Base-by-base conservation (phyloP, 208 protist species). In the Acanthamoeba triangularis region DNA sequence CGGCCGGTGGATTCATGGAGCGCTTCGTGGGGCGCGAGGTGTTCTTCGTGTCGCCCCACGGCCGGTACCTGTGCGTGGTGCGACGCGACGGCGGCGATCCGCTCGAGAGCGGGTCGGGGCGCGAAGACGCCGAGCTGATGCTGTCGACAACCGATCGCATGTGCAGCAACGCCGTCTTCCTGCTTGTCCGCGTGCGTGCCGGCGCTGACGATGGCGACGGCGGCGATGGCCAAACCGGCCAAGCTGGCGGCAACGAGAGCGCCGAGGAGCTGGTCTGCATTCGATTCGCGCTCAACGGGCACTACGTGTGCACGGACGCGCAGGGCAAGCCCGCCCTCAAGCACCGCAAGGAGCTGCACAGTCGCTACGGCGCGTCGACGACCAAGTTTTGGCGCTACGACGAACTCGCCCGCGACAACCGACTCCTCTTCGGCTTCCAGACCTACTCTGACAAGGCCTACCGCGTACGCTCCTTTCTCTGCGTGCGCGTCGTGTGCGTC, bases 141-240 rank as follows among this genome's bases (percentile, higher is more conserved):
- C 47, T 87, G 47, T 16, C 78, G 28, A 87, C 78, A 18, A 87
- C 78, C 28, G 78, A 87, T n/a, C 41, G 78, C 47, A 52, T 87
- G 78, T 87, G 78, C 78, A 35, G 49, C 47, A 87, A 87, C 78
- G 78, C 78, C 47, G 23, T 87, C 41, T 87, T 87, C 49, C n/a
- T 87, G 28, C 44, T 87, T 7, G n/a, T 28, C 47, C 41, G 49
- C 20, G 44, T 59, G 47, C 78, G 49, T 30, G 72, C 7, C 16
- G 28, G 8, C 63, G 63, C 23, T 25, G 63, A 78, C 33, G 59
- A 63, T 0, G 59, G 25, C 0, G 3, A 28, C 25, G 59, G 28
- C n/a, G n/a, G n/a, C n/a, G n/a, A n/a, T n/a, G n/a, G n/a, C 76
- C 14, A 44, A 8, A 18, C 37, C 0, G 37, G 18, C 16, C 28